These are phyloP conservation scores for Hawksworthiomyces lignivorus DNA, from an alignment of 2,329 filamentous ascomycete genomes.

Conservation along the genomic window DNA sequence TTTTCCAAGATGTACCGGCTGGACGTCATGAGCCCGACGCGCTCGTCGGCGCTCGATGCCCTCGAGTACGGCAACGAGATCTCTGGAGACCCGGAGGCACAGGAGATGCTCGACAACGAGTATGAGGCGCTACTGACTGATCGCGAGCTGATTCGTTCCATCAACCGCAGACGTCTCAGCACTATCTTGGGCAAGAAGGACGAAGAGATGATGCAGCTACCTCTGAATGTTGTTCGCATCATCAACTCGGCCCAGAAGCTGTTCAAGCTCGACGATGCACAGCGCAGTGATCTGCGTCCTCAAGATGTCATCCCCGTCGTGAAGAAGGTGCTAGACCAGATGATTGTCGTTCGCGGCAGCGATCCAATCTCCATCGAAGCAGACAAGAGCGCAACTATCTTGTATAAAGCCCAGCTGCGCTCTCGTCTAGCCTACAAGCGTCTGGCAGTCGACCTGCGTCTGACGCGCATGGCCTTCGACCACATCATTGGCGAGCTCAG, in stretches of 20 bases:
- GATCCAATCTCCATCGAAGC: conserved; percentile 80
- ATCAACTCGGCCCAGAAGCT: conserved; percentile 84
- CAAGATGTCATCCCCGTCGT: conserved; percentile 79
- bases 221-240: conserved; percentile 84
- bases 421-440: conserved; percentile 90
- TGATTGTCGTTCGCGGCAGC: conserved; percentile 78
- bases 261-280: conserved; percentile 80
- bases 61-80: conserved; percentile 85
- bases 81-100: conserved; percentile 77
- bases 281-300: conserved; percentile 83
- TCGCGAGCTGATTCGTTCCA: conserved; percentile 63
- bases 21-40: conserved; percentile 67
- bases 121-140: conserved; percentile 72
- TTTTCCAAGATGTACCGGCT: conserved; percentile 79
- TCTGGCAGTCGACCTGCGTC: conserved; percentile 72
- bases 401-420: conserved; percentile 88
- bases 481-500: conserved; percentile 88
- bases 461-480: conserved; percentile 88
- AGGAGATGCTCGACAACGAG: conserved; percentile 80
- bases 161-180: conserved; percentile 41
- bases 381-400: conserved; percentile 76
- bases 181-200: conserved; percentile 48
- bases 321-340: conserved; percentile 62
- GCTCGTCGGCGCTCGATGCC: conserved; percentile 56
- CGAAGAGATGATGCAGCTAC: conserved; percentile 81